A percentile compares a stretch with the other conserved stretches of the same genome.
Evolutionary conservation across 129 eudicot species (phyloP).

Genomic region (Smallanthus sonchifolius): DNA sequence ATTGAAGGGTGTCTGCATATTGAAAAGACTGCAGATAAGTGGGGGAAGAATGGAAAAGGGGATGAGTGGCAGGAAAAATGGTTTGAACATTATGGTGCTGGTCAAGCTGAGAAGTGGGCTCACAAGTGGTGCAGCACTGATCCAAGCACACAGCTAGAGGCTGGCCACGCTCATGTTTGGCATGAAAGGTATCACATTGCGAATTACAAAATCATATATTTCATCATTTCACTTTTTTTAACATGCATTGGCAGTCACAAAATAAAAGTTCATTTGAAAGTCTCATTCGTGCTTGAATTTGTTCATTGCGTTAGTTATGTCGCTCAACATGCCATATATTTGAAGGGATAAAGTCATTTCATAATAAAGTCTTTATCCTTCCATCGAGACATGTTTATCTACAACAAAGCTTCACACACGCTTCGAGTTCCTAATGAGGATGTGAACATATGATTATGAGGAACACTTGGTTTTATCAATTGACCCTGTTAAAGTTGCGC

Average conservation of each 20-base stretch:
- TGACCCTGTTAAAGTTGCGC: not conserved
- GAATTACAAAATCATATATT: not conserved
- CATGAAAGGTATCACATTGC: conserved; percentile 70
- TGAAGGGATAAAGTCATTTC: not conserved
- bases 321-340: not conserved
- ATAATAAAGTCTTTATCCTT: not conserved
- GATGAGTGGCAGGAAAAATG: conserved; percentile 96
- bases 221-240: not conserved
- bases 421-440: not conserved
- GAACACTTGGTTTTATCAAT: not conserved
- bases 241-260: not conserved
- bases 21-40: conserved; percentile 89
- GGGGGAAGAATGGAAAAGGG: conserved; percentile 86
- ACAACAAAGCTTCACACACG: not conserved
- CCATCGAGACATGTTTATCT: not conserved
- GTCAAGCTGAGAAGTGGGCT: conserved; percentile 91
- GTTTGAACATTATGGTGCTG: conserved; percentile 85
- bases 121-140: conserved; percentile 97
- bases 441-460: not conserved
- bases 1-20: conserved; percentile 60
- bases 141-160: conserved; percentile 70
- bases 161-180: conserved; percentile 98
- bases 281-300: not conserved
- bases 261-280: not conserved
- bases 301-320: not conserved